Conservation (phyloP, 2,329 filamentous ascomycete species). For the Juglanconis sp. region DNA sequence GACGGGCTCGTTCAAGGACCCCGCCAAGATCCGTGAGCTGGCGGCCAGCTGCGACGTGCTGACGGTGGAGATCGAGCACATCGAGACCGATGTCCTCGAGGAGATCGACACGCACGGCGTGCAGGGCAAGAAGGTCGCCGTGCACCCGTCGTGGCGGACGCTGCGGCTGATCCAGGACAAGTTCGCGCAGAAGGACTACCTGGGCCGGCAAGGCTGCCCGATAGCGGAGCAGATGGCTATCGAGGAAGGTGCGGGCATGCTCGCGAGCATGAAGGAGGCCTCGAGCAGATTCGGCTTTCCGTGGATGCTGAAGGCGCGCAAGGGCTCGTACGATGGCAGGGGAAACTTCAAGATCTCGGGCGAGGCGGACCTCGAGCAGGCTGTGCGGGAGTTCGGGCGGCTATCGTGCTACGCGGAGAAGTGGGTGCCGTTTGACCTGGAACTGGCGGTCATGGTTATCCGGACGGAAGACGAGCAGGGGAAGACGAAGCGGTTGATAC, state of each 20-base stretch:
- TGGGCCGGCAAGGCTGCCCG: conserved; percentile 64
- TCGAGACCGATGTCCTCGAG: conserved; percentile 85
- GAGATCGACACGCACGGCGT: conserved; percentile 69
- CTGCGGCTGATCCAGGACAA: conserved; percentile 92
- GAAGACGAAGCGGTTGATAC: conserved; percentile 49
- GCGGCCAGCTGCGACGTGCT: conserved; percentile 74
- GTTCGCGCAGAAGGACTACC: conserved; percentile 81
- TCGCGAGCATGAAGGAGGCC: conserved; percentile 60
- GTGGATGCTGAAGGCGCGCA: conserved; percentile 88
- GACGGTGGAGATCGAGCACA: conserved; percentile 93
- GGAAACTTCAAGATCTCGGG: conserved; percentile 56
- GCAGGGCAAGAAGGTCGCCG: conserved; percentile 53
- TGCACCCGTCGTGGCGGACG: conserved; percentile 83
- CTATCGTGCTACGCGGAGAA: conserved; percentile 83
- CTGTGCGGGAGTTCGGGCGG: conserved; percentile 65
- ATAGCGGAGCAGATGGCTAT: conserved; percentile 70
- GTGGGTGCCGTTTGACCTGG: conserved; percentile 80
- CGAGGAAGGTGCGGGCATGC: conserved; percentile 49
- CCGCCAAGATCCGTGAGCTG: conserved; percentile 74
- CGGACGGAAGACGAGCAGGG: conserved; percentile 71
- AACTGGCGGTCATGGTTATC: conserved; percentile 92
- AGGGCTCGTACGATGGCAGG: conserved; percentile 88
- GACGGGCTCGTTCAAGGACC: conserved; percentile 83
- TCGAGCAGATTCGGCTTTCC: conserved; percentile 70
- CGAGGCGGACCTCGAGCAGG: conserved; percentile 52